These are phyloP conservation scores for Phytophthora pinifolia DNA, from an alignment of 352 stramenopile species.

Conservation along the genomic window DNA sequence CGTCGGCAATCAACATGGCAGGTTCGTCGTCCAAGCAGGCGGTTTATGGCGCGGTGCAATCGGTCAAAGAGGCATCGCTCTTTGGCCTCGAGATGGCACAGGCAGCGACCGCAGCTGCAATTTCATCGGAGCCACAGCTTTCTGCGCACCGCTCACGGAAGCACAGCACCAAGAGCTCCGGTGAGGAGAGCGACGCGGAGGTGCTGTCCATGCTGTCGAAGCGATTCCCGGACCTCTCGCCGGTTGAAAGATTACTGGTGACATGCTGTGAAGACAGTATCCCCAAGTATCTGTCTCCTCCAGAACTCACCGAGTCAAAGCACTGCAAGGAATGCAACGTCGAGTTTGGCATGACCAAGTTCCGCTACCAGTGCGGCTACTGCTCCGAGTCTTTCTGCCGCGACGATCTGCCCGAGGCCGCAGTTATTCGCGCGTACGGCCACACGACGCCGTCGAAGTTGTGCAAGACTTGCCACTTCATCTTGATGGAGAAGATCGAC, in stretches of 20 bases:
- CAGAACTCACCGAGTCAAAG: slow-evolving; percentile 62
- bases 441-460: slow-evolving; percentile 60
- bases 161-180: slow-evolving; percentile 2
- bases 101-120: slow-evolving; percentile 59
- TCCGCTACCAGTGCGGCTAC: slow-evolving; percentile 83
- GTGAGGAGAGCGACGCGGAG: slow-evolving; percentile 34
- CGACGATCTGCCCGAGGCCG: slow-evolving; percentile 59
- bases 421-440: slow-evolving; percentile 68
- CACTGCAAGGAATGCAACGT: slow-evolving; percentile 68
- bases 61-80: slow-evolving; percentile 75
- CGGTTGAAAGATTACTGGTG: slow-evolving; percentile 70
- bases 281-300: slow-evolving; percentile 49
- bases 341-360: slow-evolving; percentile 84
- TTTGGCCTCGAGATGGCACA: slow-evolving; percentile 74
- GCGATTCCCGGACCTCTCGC: slow-evolving; percentile 72
- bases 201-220: slow-evolving; percentile 75
- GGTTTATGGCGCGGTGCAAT: slow-evolving; percentile 67
- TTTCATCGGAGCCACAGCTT: slow-evolving; percentile 50
- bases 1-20: slow-evolving; percentile 62
- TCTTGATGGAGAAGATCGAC: slow-evolving; percentile 77
- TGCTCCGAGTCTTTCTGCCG: slow-evolving; percentile 80
- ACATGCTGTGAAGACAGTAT: slow-evolving; percentile 62
- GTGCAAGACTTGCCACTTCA: slow-evolving; percentile 69
- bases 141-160: slow-evolving; percentile 13
- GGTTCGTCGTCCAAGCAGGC: slow-evolving; percentile 65